Conservation (phyloP, 176 grass and related monocot species). For the Guadua angustifolia region DNA sequence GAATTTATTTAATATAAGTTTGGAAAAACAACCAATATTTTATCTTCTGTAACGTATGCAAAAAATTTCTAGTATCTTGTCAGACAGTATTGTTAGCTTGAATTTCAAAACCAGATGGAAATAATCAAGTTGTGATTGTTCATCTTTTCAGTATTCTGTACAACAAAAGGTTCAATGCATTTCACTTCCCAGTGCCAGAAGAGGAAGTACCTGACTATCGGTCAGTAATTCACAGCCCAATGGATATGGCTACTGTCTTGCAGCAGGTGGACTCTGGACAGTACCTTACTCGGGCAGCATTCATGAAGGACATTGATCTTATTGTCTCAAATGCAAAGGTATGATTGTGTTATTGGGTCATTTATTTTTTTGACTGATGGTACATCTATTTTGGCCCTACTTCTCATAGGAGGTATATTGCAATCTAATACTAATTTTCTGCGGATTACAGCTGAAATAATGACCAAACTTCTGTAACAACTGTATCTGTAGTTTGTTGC, state of each 20-base stretch:
- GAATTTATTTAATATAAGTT: slow-evolving; percentile 24
- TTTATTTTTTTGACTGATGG: slow-evolving; percentile 38
- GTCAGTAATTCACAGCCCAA: slow-evolving; percentile 78
- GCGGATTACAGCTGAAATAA: not conserved
- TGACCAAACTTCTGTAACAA: slow-evolving; percentile 17
- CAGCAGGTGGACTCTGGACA: slow-evolving; percentile 86
- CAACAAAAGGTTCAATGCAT: slow-evolving; percentile 89
- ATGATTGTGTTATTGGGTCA: slow-evolving; percentile 16
- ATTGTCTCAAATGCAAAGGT: slow-evolving; percentile 97
- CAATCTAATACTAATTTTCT: not conserved
- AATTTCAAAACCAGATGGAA: slow-evolving; percentile 25
- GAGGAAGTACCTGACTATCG: slow-evolving; percentile 94
- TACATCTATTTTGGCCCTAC: slow-evolving; percentile 31
- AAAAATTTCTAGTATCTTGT: slow-evolving; percentile 15
- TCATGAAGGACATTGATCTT: slow-evolving; percentile 90
- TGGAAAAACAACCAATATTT: not conserved
- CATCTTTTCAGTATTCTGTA: slow-evolving; percentile 75
- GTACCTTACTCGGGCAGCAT: slow-evolving; percentile 64
- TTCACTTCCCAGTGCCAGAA: slow-evolving; percentile 90
- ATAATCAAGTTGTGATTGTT: slow-evolving; percentile 42
- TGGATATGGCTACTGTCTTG: slow-evolving; percentile 96
- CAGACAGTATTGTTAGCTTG: slow-evolving; percentile 10
- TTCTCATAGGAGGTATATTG: not conserved
- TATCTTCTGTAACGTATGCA: slow-evolving; percentile 1
- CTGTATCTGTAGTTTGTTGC: slow-evolving; percentile 12